Evolutionary conservation across 306 rosid genomes (phyloP).

Genomic region (Clitoria ternatea): DNA sequence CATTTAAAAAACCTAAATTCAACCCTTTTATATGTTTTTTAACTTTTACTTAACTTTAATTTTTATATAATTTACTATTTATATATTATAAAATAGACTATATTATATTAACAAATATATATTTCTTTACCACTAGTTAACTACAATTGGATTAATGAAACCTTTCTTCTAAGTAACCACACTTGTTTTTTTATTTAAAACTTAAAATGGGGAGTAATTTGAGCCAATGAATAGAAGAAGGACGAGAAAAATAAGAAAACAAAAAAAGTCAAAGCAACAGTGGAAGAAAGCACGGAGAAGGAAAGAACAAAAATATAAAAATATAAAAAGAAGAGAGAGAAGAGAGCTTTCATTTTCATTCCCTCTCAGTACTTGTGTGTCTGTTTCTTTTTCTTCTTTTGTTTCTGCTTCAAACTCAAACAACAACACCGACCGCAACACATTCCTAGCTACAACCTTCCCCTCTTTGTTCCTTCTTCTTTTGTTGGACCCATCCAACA

Average conservation of each 20-base stretch:
- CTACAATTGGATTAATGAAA: no score
- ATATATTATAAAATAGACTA: no score
- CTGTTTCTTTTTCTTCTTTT: background rate
- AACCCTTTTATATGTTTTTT: no score
- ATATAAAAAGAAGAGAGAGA: background rate
- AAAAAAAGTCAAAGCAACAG: slow-evolving; percentile 19
- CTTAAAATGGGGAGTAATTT: background rate
- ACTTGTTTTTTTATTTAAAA: no score
- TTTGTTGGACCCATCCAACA: background rate
- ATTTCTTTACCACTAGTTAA: no score
- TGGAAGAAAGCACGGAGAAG: background rate
- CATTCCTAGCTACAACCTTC: background rate
- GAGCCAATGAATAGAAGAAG: background rate
- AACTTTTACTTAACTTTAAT: no score
- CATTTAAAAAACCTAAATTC: no score
- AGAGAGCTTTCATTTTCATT: background rate
- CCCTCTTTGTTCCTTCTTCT: background rate
- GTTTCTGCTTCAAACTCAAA: background rate
- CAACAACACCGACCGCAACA: slow-evolving; percentile 1
- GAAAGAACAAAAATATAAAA: background rate
- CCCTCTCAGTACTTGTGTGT: background rate
- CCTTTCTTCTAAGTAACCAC: no score
- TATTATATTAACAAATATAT: no score
- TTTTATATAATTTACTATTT: no score
- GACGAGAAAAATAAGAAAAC: background rate